Evolutionary conservation across 2,329 filamentous ascomycete genomes (phyloP).

Genomic region (Fusarium camptoceras): DNA sequence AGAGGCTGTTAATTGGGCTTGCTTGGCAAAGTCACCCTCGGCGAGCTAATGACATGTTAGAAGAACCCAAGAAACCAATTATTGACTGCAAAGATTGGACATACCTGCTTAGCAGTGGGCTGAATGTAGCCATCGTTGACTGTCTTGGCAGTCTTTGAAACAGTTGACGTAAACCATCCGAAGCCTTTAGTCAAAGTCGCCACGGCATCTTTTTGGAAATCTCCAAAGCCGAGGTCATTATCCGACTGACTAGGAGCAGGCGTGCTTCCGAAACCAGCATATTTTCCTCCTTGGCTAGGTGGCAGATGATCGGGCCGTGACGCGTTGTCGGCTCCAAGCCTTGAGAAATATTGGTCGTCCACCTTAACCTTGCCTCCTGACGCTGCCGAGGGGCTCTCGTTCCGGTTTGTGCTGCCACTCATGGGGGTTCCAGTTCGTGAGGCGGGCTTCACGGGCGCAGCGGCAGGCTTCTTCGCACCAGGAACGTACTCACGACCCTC

Average conservation of each 20-base stretch:
- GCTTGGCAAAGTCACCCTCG: conserved; percentile 80
- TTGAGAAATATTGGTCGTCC: conserved; percentile 91
- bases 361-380: conserved; percentile 67
- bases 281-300: conserved; percentile 93
- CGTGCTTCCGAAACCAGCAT: conserved; percentile 87
- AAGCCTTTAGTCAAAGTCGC: conserved; percentile 91
- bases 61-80: conserved; percentile 10
- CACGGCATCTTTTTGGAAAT: conserved; percentile 91
- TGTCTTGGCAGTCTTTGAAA: conserved; percentile 89
- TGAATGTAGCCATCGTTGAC: conserved; percentile 94
- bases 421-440: conserved; percentile 57
- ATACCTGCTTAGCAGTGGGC: conserved; percentile 88
- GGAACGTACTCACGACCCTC: conserved; percentile 89
- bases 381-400: conserved; percentile 54
- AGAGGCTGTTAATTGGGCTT: conserved; percentile 70
- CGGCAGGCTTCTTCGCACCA: conserved; percentile 67
- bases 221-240: conserved; percentile 74
- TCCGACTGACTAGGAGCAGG: conserved; percentile 64
- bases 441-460: conserved; percentile 48
- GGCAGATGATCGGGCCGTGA: conserved; percentile 77
- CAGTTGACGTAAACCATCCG: conserved; percentile 90
- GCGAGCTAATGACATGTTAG: conserved; percentile 69
- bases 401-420: conserved; percentile 54
- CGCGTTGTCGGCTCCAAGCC: conserved; percentile 85
- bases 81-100: neutral